phyloP scores from a whole-genome alignment of 2,329 filamentous ascomycete genomes.

The Penicillium sp. region DNA sequence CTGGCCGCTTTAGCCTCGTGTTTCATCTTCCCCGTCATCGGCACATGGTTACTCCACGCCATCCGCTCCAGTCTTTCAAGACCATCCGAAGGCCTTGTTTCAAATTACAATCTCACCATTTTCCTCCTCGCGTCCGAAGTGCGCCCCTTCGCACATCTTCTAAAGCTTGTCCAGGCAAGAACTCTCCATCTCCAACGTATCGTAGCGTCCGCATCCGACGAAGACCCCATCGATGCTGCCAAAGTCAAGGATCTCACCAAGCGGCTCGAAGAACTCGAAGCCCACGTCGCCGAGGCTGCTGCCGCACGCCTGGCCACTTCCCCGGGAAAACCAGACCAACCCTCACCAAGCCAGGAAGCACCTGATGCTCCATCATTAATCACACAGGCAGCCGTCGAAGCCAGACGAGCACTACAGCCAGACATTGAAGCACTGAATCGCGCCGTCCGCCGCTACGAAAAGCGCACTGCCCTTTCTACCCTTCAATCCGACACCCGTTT shows the following conservation, averaged over 20 bases:
- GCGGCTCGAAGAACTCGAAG: slow-evolving; percentile 66
- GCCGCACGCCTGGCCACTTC: slow-evolving; percentile 20
- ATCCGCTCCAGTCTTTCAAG: slow-evolving; percentile 75
- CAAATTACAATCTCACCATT: slow-evolving; percentile 86
- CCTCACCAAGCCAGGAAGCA: slow-evolving; percentile 26
- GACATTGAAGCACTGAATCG: slow-evolving; percentile 84
- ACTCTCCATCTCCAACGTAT: slow-evolving; percentile 76
- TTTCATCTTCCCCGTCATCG: slow-evolving; percentile 69
- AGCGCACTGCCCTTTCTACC: slow-evolving; percentile 69
- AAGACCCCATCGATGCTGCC: slow-evolving; percentile 22
- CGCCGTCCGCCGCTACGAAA: slow-evolving; percentile 85
- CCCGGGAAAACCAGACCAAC: slow-evolving; percentile 13
- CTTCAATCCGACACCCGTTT: slow-evolving; percentile 72
- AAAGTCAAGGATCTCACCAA: slow-evolving; percentile 53
- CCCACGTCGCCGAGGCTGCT: slow-evolving; percentile 44
- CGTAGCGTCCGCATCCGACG: slow-evolving; percentile 44
- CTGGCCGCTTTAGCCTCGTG: slow-evolving; percentile 68
- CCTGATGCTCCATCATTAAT: slow-evolving; percentile 40
- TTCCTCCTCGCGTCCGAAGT: slow-evolving; percentile 85
- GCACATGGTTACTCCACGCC: slow-evolving; percentile 76
- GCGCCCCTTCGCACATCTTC: slow-evolving; percentile 71
- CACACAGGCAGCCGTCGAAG: slow-evolving; percentile 46
- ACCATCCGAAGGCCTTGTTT: slow-evolving; percentile 79
- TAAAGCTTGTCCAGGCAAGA: slow-evolving; percentile 70
- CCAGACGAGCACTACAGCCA: slow-evolving; percentile 63